These are phyloP conservation scores for Marsdenia floribunda DNA, from an alignment of 257 asterid species.

Conservation along the genomic window DNA sequence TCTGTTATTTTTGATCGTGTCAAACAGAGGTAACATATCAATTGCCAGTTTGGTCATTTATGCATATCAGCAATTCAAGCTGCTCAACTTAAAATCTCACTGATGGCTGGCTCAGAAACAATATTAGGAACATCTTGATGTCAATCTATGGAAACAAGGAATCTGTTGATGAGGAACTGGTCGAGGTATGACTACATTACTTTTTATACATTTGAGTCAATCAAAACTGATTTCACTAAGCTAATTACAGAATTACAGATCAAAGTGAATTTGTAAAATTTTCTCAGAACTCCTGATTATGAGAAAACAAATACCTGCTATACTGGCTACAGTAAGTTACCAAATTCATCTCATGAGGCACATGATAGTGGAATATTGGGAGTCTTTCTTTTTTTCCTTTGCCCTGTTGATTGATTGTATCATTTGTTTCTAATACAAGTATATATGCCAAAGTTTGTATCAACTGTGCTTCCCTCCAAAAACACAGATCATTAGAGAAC, in stretches of 20 bases:
- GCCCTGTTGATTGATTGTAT: no score
- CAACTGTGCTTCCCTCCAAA: neutral
- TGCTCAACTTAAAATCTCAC: neutral
- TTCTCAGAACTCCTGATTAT: neutral
- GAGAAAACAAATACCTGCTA: neutral
- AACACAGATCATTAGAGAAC: slow-evolving; percentile 64
- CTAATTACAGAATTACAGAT: neutral
- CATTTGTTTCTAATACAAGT: neutral
- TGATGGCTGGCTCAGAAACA: slow-evolving; percentile 46
- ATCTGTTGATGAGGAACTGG: slow-evolving; percentile 77
- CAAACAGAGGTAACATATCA: slow-evolving; percentile 43
- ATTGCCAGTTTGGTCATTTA: neutral
- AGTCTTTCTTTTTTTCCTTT: neutral
- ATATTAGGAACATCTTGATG: slow-evolving; percentile 44
- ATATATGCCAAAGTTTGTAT: neutral
- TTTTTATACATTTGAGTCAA: neutral
- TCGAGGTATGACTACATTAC: slow-evolving; percentile 45
- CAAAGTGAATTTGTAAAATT: neutral
- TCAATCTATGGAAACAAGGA: slow-evolving; percentile 82
- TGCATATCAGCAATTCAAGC: neutral
- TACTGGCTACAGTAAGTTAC: neutral
- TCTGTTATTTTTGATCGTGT: slow-evolving; percentile 53
- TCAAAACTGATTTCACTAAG: neutral
- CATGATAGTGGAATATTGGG: neutral
- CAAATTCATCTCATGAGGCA: neutral